Conservation (phyloP, 768 basidiomycete genomes). For the Psilocybe subaeruginosa region DNA sequence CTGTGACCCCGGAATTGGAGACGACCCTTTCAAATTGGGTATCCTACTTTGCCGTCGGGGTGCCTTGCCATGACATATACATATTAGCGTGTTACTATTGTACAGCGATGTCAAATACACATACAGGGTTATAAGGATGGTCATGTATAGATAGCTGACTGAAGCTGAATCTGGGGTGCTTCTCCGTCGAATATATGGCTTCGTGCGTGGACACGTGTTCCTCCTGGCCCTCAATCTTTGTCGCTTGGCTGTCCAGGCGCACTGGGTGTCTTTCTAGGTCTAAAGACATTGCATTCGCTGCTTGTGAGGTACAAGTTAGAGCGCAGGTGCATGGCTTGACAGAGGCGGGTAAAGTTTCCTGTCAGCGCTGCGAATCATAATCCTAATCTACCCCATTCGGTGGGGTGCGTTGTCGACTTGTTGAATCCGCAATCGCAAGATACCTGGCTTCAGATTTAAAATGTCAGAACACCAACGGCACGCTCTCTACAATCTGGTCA, state of each 20-base stretch:
- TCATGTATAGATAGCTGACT: constrained; percentile 8
- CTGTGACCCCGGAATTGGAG: constrained; percentile 12
- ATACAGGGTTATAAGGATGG: constrained; percentile 13
- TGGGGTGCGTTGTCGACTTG: background rate
- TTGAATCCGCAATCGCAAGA: background rate
- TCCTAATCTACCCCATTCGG: background rate
- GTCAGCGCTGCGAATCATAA: background rate
- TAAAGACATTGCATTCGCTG: constrained; percentile 1
- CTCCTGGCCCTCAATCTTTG: constrained; percentile 6
- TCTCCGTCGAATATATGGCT: background rate
- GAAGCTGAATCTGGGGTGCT: constrained; percentile 8
- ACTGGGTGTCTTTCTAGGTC: constrained; percentile 7
- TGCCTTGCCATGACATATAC: background rate
- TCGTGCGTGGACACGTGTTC: background rate
- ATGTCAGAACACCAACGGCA: too few species aligned
- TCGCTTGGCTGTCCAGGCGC: constrained; percentile 11
- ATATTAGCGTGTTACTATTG: background rate
- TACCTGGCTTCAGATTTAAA: too few species aligned
- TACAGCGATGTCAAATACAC: background rate
- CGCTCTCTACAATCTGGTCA: too few species aligned
- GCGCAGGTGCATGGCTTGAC: background rate
- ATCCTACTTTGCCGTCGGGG: constrained; percentile 12
- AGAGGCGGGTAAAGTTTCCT: background rate
- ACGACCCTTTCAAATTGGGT: constrained; percentile 15
- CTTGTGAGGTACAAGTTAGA: background rate